A percentile compares a stretch with the other conserved stretches of the same genome.
Evolutionary conservation across 176 grass and related monocot genomes (phyloP).

Genomic region (Hordeum vulgare): DNA sequence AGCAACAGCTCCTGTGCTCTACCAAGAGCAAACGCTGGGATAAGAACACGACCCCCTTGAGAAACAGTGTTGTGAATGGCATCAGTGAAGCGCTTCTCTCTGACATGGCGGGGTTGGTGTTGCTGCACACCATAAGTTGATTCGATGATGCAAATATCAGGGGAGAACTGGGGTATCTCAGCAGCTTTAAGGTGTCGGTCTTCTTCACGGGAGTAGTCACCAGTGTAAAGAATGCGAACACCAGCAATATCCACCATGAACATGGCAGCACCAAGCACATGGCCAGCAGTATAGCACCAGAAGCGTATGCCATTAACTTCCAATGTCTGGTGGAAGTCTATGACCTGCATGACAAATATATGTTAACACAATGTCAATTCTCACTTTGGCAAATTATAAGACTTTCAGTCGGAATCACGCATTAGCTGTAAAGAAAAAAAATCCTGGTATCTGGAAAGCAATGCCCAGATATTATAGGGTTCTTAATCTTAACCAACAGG

Average conservation of each 20-base stretch:
- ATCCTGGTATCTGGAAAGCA: not conserved
- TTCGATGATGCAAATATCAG: constrained; percentile 91
- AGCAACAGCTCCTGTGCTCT: constrained; percentile 87
- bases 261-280: constrained; percentile 96
- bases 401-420: not conserved
- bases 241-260: constrained; percentile 99
- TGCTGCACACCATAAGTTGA: constrained; percentile 89
- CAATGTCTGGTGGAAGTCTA: constrained; percentile 93
- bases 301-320: constrained; percentile 99
- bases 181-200: constrained; percentile 85
- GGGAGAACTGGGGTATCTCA: constrained; percentile 78
- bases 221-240: constrained; percentile 79
- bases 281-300: constrained; percentile 96
- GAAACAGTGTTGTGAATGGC: constrained; percentile 74
- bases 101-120: constrained; percentile 61
- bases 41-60: constrained; percentile 78
- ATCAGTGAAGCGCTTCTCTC: constrained; percentile 94
- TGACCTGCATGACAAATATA: constrained; percentile 46
- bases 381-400: not conserved
- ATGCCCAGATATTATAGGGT: not conserved
- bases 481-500: not conserved
- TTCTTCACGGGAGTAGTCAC: constrained; percentile 94
- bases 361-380: not conserved
- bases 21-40: constrained; percentile 91
- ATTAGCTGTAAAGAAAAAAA: not conserved